Base-by-base conservation (phyloP, 208 protist species). In the Leishmania major region DNA sequence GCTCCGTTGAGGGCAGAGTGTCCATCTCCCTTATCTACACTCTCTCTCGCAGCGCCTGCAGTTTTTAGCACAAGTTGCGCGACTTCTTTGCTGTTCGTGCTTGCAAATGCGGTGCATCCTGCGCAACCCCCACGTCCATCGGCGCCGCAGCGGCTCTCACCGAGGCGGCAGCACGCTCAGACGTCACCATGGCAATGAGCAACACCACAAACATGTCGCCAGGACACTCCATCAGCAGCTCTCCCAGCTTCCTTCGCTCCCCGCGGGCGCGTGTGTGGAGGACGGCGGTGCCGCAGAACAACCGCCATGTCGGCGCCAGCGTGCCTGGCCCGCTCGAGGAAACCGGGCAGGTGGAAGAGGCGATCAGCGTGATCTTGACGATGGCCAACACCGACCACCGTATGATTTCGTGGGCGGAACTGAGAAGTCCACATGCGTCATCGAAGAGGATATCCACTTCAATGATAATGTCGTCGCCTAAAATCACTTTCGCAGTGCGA, bases 401-500 rank as follows among this genome's bases (percentile, higher is more conserved):
- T 31, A 47, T 43, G 60, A 8, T 78, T n/a, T 69, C 37, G 19
- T 64, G 57, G 60, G n/a, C 8, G 25, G 7, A 25, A 28, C 35
- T 28, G 59, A 79, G 31, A 47, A 47, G 40, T 71, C 47, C 28
- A 17, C 19, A 28, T n/a, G 60, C 45, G 76, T 70, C 37, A 55
- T 79, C 35, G 76, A 79, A 66, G 60, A 79, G 28, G 60, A 79
- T 55, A 67, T 79, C 15, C 76, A 53, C 57, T 43, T 60, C 45
- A 47, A 67, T 37, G 53, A 49, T 57, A 49, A 72, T 37, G 19
- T 25, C 35, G 71, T 45, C 47, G 43, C 47, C 47, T 57, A 31
- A 49, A 19, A 72, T 72, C 67, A 45, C 67, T 72, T 45, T 72
- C 19, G 66, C 19, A 19, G 19, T 28, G 37, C 40, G 35, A 72